Conservation (phyloP, 768 basidiomycete species). For the Guyanaporus albipodus region DNA sequence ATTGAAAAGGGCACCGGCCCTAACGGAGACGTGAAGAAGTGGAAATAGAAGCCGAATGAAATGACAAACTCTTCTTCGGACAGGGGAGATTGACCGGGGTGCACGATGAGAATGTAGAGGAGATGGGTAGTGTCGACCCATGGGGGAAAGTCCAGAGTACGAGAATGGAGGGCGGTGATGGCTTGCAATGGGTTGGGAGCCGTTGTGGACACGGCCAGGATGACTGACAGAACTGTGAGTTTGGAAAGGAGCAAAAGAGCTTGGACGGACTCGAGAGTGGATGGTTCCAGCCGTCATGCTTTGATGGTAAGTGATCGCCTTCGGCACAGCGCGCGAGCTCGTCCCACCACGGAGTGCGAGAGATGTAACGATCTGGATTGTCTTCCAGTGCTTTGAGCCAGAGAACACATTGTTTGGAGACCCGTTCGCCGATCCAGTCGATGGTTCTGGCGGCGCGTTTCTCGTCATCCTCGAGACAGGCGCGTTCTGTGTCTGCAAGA, state of each 20-base stretch:
- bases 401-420: conserved; percentile 53
- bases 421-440: conserved; percentile 81
- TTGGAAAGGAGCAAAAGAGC: conserved; percentile 7
- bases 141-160: conserved; percentile 61
- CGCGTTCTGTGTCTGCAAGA: conserved; percentile 64
- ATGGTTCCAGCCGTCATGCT: conserved; percentile 81
- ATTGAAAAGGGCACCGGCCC: conserved; percentile 75
- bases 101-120: conserved; percentile 74
- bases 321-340: conserved; percentile 74
- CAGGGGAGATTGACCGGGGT: conserved; percentile 63
- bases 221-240: conserved; percentile 45
- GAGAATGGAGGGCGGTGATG: conserved; percentile 68
- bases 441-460: conserved; percentile 73
- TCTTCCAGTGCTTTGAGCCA: conserved; percentile 71
- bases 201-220: conserved; percentile 78
- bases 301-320: conserved; percentile 70
- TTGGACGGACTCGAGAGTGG: conserved; percentile 65
- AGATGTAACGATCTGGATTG: conserved; percentile 35
- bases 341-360: conserved; percentile 82
- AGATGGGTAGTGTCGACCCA: conserved; percentile 78
- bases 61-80: conserved; percentile 74
- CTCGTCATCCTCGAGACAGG: conserved; percentile 76
- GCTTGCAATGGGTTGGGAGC: conserved; percentile 79
- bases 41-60: conserved; percentile 1
- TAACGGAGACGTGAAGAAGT: conserved; percentile 29